These are phyloP conservation scores for Obelidium mucronatum DNA, from an alignment of 192 early-diverging fungal species.

Conservation along the genomic window DNA sequence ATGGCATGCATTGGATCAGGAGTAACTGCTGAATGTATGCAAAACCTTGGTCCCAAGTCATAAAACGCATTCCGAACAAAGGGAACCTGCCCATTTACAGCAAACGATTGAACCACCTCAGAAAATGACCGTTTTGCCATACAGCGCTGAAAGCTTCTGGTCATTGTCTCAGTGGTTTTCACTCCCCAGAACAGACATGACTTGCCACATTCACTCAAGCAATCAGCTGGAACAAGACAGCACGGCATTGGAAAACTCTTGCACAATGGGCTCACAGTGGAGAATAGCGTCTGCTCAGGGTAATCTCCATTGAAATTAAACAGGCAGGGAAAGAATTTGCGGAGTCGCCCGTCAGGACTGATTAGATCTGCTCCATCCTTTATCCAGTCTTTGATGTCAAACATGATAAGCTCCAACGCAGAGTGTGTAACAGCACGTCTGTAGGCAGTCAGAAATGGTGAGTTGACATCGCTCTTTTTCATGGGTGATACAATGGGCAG, in stretches of 20 bases:
- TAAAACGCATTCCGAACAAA: background rate
- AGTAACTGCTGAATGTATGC: slow-evolving; percentile 4
- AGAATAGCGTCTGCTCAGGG: background rate
- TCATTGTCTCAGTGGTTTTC: background rate
- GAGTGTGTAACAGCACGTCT: background rate
- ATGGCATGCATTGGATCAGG: slow-evolving; percentile 1
- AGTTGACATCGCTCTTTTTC: background rate
- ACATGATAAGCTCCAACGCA: background rate
- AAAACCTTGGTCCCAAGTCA: background rate
- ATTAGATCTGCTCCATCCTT: background rate
- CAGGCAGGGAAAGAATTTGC: background rate
- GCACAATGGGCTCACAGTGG: slow-evolving; percentile 2
- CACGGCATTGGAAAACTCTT: background rate
- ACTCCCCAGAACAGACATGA: background rate
- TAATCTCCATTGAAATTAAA: slow-evolving; percentile 4
- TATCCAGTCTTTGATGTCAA: background rate
- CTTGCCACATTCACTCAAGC: background rate
- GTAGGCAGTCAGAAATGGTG: background rate
- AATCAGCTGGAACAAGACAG: background rate
- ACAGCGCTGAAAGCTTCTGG: background rate
- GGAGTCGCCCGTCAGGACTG: background rate
- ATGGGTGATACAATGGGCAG: background rate
- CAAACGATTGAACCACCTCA: background rate
- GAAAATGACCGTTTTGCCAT: background rate
- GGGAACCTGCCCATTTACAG: background rate